These are phyloP conservation scores for Talaromyces islandicus DNA, from an alignment of 2,329 filamentous ascomycete genomes.

Conservation along the genomic window DNA sequence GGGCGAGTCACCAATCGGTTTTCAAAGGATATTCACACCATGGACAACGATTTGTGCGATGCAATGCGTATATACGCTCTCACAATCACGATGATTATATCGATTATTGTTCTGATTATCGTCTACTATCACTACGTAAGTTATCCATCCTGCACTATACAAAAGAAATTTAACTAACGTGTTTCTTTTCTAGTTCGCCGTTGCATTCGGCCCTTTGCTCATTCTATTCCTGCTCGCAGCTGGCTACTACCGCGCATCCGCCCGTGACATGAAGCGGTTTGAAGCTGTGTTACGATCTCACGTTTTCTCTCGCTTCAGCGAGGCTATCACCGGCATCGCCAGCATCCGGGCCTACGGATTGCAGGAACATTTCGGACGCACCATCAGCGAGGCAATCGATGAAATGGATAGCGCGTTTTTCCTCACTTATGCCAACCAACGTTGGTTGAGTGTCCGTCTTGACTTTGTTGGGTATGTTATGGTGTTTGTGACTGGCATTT, in stretches of 20 bases:
- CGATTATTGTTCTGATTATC: constrained; percentile 85
- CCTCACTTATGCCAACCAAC: constrained; percentile 86
- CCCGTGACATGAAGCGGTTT: constrained; percentile 89
- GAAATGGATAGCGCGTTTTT: constrained; percentile 91
- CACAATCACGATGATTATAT: constrained; percentile 73
- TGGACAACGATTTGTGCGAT: constrained; percentile 89
- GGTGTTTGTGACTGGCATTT: constrained; percentile 79
- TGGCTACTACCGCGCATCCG: constrained; percentile 83
- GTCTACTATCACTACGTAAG: constrained; percentile 78
- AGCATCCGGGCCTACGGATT: constrained; percentile 85
- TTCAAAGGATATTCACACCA: constrained; percentile 88
- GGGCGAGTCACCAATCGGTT: constrained; percentile 96
- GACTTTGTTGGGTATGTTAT: constrained; percentile 77
- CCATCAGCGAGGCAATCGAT: constrained; percentile 68
- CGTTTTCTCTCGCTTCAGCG: constrained; percentile 86
- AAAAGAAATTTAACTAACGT: not conserved
- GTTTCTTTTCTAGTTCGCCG: constrained; percentile 50
- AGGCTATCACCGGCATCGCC: constrained; percentile 76
- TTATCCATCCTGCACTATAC: not conserved
- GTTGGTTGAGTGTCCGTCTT: constrained; percentile 78
- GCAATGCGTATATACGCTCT: constrained; percentile 89
- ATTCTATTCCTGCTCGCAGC: constrained; percentile 75
- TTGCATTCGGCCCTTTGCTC: constrained; percentile 64
- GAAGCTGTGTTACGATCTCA: constrained; percentile 81
- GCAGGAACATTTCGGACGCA: constrained; percentile 62